Conservation (phyloP, 805 yeast species). For the Saccharomycopsis selenospora region DNA sequence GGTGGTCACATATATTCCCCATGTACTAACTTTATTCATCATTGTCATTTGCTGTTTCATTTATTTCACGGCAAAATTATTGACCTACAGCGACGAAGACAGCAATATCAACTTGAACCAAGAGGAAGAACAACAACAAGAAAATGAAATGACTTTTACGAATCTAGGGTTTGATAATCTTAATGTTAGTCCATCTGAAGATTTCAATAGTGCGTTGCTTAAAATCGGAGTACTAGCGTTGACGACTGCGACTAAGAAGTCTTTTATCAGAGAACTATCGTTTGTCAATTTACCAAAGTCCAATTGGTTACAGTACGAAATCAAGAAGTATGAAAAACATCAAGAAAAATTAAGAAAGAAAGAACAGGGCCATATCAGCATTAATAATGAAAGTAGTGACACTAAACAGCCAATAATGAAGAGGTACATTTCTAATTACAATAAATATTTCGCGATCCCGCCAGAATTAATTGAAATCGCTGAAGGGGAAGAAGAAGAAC, state of each 20-base stretch:
- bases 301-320: slow-evolving; percentile 31
- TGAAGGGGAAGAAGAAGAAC: slow-evolving; percentile 11
- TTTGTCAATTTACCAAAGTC: slow-evolving; percentile 39
- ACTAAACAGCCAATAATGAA: neutral
- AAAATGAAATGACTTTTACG: slow-evolving; percentile 4
- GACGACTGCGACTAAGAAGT: slow-evolving; percentile 59
- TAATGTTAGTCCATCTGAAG: slow-evolving; percentile 42
- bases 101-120: too few relatives aligned
- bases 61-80: slow-evolving; percentile 50
- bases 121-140: slow-evolving; percentile 30
- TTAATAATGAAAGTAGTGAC: slow-evolving; percentile 1
- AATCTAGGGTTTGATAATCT: slow-evolving; percentile 30
- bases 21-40: slow-evolving; percentile 45
- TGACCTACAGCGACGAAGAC: slow-evolving; percentile 27
- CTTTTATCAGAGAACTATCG: slow-evolving; percentile 55
- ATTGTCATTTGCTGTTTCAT: slow-evolving; percentile 45
- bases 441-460: slow-evolving; percentile 23
- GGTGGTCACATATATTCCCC: slow-evolving; percentile 59
- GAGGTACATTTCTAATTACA: slow-evolving; percentile 22
- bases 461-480: slow-evolving; percentile 26
- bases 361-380: neutral
- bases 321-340: slow-evolving; percentile 23
- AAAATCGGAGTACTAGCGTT: slow-evolving; percentile 57
- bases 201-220: slow-evolving; percentile 55
- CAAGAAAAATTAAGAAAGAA: slow-evolving; percentile 13